Evolutionary conservation across 805 yeast genomes (phyloP).

Genomic region (Metschnikowia arizonensis): DNA sequence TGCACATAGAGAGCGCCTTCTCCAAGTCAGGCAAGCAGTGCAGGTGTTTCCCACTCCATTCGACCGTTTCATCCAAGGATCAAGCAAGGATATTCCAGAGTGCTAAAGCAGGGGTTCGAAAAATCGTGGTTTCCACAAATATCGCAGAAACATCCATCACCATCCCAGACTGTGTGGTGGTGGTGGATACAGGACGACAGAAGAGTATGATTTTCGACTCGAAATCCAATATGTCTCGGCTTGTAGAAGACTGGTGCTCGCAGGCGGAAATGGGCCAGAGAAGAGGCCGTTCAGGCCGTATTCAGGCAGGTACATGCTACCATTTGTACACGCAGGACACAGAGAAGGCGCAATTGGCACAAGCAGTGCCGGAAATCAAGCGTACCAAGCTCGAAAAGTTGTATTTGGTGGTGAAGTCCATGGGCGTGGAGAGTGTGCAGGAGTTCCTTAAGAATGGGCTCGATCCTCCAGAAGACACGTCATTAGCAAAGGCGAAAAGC

Average conservation of each 20-base stretch:
- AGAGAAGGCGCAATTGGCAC: slow-evolving; percentile 51
- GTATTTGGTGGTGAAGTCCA: slow-evolving; percentile 78
- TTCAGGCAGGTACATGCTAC: slow-evolving; percentile 74
- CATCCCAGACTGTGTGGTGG: slow-evolving; percentile 90
- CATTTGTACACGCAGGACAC: slow-evolving; percentile 69
- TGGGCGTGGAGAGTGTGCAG: slow-evolving; percentile 75
- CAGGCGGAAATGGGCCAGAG: slow-evolving; percentile 86
- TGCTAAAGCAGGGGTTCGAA: slow-evolving; percentile 55
- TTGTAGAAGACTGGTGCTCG: slow-evolving; percentile 83
- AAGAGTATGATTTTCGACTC: slow-evolving; percentile 74
- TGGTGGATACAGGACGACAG: slow-evolving; percentile 82
- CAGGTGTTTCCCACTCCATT: slow-evolving; percentile 73
- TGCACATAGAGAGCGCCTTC: slow-evolving; percentile 25
- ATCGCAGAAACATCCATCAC: slow-evolving; percentile 97
- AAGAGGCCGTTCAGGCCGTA: slow-evolving; percentile 98
- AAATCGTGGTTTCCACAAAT: slow-evolving; percentile 85
- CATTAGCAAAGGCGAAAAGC: slow-evolving; percentile 49
- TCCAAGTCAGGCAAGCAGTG: slow-evolving; percentile 23
- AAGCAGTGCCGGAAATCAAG: slow-evolving; percentile 86
- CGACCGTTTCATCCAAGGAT: slow-evolving; percentile 78
- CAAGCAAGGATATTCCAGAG: slow-evolving; percentile 69
- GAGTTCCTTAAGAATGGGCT: slow-evolving; percentile 69
- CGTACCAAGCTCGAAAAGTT: slow-evolving; percentile 80
- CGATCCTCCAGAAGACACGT: slow-evolving; percentile 66
- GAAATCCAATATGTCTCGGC: slow-evolving; percentile 59